phyloP scores from a whole-genome alignment of 106 monocot genomes.

The Acanthochlamys bracteata region DNA sequence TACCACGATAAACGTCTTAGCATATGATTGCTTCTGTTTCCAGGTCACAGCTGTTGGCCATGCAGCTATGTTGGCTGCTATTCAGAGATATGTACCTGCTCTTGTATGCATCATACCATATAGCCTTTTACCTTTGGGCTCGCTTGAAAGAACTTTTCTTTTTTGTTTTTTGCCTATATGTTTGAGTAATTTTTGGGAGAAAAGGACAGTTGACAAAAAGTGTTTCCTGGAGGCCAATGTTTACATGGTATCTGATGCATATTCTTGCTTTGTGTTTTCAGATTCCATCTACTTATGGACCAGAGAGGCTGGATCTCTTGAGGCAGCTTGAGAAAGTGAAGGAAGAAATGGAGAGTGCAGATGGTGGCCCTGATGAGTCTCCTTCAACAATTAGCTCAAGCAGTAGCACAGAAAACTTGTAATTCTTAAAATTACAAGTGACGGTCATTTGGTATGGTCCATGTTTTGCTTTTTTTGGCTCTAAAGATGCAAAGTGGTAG shows the following conservation, averaged over 20 bases:
- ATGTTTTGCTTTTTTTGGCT: too few relatives aligned
- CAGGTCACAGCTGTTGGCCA: conserved; percentile 98
- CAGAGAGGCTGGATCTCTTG: conserved; percentile 81
- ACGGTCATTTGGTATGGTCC: too few relatives aligned
- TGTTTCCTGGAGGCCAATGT: too few relatives aligned
- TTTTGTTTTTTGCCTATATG: too few relatives aligned
- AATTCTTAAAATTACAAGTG: too few relatives aligned
- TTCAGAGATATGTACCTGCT: conserved; percentile 88
- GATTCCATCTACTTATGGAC: conserved; percentile 94
- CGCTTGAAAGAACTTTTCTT: too few relatives aligned
- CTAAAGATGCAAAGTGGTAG: too few relatives aligned
- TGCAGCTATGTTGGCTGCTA: conserved; percentile 91
- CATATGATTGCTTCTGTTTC: too few relatives aligned
- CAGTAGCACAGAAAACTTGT: conserved; percentile 8
- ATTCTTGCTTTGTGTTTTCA: conserved; percentile 8
- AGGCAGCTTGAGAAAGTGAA: conserved; percentile 96
- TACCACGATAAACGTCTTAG: neutral
- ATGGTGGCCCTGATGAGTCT: conserved; percentile 37
- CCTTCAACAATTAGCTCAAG: conserved; percentile 11
- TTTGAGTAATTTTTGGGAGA: too few relatives aligned
- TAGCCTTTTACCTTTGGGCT: too few relatives aligned
- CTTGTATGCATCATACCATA: conserved; percentile 36
- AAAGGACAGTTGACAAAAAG: too few relatives aligned
- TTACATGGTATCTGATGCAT: neutral
- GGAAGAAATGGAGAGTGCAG: conserved; percentile 51